Evolutionary conservation across 2,329 filamentous ascomycete species (phyloP).

Genomic region (Ophiostoma piceae): DNA sequence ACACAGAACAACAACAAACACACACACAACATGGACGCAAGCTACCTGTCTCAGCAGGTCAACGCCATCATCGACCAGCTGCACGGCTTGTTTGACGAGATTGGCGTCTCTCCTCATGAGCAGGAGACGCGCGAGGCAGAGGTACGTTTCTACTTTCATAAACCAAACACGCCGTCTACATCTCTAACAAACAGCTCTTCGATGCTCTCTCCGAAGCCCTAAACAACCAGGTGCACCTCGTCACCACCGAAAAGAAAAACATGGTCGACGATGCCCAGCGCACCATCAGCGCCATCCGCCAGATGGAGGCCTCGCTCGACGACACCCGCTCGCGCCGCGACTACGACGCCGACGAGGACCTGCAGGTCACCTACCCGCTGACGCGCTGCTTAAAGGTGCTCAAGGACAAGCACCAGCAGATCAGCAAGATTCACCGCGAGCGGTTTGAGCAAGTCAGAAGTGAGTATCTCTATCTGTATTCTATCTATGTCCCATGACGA

Average conservation of each 20-base stretch:
- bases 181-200: constrained; percentile 62
- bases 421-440: constrained; percentile 79
- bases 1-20: neutral
- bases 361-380: constrained; percentile 78
- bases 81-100: constrained; percentile 94
- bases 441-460: constrained; percentile 94
- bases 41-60: constrained; percentile 90
- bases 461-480: constrained; percentile 37
- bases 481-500: no score
- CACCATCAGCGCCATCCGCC: constrained; percentile 77
- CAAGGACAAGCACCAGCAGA: constrained; percentile 77
- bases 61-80: constrained; percentile 89
- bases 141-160: constrained; percentile 44
- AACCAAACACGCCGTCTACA: neutral
- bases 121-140: constrained; percentile 84
- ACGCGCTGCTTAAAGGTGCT: constrained; percentile 70
- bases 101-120: constrained; percentile 90
- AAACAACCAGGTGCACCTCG: constrained; percentile 79
- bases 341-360: constrained; percentile 51
- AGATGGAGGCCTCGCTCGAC: constrained; percentile 89
- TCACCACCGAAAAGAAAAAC: constrained; percentile 82
- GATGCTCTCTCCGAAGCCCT: constrained; percentile 85
- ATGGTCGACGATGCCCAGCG: constrained; percentile 85
- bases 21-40: constrained; percentile 66
- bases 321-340: constrained; percentile 63